Evolutionary conservation across 176 grass and related monocot species (phyloP), one percentile per base, ranked within the genome.

Genomic region (Miscanthus lutarioriparius): DNA sequence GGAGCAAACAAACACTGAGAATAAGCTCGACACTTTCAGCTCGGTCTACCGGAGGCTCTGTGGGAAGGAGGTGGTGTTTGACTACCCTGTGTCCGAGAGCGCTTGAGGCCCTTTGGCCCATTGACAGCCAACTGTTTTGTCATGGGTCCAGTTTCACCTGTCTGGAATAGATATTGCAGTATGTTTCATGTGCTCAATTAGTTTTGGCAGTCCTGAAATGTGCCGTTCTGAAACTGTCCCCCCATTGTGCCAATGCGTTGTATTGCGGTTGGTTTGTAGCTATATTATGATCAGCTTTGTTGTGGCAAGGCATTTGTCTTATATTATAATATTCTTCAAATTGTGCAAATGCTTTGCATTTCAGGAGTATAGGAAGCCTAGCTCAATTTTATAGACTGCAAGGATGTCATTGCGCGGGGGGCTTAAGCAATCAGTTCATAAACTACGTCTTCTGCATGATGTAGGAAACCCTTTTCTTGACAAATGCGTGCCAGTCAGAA

Each of bases 1-100:
- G 85, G 93, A 95, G 58, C 69, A 90, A 35, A 95, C 88, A 62
- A 95, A 88, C 75, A 95, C 88, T 0, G 93, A 95, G 61, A 90
- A 86, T 63, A 95, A 92, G 71, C 79, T 90, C 0, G 83, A 88
- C 75, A 92, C 90, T 40, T 95, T 88, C 71, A 74, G 73, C 5
- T 89, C 87, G 0, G 88, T 95, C 23, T 95, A 95, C 59, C 86
- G 86, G 40, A 92, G 87, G 59, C 83, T 95, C 4, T 86, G 80
- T 8, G 93, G 93, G 41, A 95, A 95, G 67, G 76, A 88, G 7
- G 88, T 95, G 8, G 90, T 70, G 64, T 85, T 89, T 10, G 70
- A 89, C 61, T 89, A 89, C 83, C 77, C 88, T 11, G 53, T 85
- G 35, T 28, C 39, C 1, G 88, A 77, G 78, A 82, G 15, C 22